Base-by-base conservation (phyloP, 805 yeast species). In the Saturnispora mendoncae region DNA sequence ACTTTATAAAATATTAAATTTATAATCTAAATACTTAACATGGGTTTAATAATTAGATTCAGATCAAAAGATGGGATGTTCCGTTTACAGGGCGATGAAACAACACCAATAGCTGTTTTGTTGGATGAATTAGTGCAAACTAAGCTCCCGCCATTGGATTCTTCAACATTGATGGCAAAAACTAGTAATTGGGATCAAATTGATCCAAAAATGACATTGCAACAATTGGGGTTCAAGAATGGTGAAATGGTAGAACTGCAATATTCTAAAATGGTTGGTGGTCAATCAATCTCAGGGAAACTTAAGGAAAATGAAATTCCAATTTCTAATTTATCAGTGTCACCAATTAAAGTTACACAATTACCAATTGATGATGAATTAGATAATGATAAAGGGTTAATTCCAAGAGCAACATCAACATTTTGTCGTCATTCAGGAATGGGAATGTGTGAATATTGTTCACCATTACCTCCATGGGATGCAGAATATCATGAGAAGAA, bases 391-490 rank as follows among this genome's bases (percentile, higher is more conserved):
- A 72, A 74, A 33, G 99, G 98, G 0, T 65, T 82, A 42, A 85
- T 92, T 42, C 61, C 69, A 23, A 71, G 98, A 26, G 61, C 66
- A 28, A 70, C 67, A 47, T 74, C 85, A 1, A 52, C 59, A 2
- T 65, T 87, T 46, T 90, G 98, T 61, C 74, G 80, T 45, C 98
- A 92, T 58, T 83, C 90, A 3, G 90, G 80, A 29, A 81, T 80
- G 52, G 99, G 97, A 2, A 92, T 92, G 97, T 92, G 98, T 61
- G 98, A 92, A 55, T 86, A 87, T 57, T 92, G 97, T 59, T 78
- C 94, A 26, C 96, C 97, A 0, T 64, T 92, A 39, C 96, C 95
- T 27, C 97, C 98, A 2, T 92, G 90, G 85, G 96, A 92, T 59
- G 71, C 71, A 48, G 74, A 70, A 18, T 90, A 87, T 57, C 80